Percentiles rank a stretch among this genome's conserved stretches.
phyloP scores from a whole-genome alignment of 148 eudicot species.

The Vaccinium darrowii region DNA sequence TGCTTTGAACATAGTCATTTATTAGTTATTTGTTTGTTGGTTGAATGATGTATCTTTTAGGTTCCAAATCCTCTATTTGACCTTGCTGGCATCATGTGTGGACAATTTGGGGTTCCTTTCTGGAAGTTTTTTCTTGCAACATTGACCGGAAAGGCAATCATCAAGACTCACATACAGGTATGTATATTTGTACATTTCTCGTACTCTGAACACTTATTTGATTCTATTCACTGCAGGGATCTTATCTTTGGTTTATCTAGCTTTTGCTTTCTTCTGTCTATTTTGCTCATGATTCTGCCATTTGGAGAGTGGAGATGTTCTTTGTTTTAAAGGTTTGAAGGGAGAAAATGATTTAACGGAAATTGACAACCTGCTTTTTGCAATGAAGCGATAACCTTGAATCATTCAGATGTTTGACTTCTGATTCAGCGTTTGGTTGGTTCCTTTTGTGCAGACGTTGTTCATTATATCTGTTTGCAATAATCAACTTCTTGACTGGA shows the following conservation, averaged over 20 bases:
- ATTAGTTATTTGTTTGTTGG: constrained; percentile 9
- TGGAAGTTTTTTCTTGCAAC: constrained; percentile 97
- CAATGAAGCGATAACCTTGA: neutral
- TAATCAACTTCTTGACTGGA: constrained; percentile 93
- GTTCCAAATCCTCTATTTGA: constrained; percentile 98
- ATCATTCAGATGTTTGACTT: neutral
- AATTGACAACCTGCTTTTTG: neutral
- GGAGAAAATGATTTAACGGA: neutral
- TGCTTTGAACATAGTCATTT: neutral
- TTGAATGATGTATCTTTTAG: constrained; percentile 36
- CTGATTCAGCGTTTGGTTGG: constrained; percentile 1
- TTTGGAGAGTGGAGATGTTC: neutral
- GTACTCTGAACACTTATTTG: neutral
- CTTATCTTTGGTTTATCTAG: neutral
- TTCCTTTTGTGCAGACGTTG: constrained; percentile 58
- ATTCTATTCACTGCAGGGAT: neutral
- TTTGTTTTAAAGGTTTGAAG: neutral
- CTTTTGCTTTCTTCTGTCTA: neutral
- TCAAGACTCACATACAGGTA: constrained; percentile 95
- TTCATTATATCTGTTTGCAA: constrained; percentile 92
- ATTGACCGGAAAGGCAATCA: constrained; percentile 81
- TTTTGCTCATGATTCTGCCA: neutral
- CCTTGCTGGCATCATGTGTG: constrained; percentile 98
- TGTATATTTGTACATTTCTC: neutral
- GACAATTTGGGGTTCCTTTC: constrained; percentile 94